Evolutionary conservation across 139 green algal genomes (phyloP).

Genomic region (Volvox africanus): DNA sequence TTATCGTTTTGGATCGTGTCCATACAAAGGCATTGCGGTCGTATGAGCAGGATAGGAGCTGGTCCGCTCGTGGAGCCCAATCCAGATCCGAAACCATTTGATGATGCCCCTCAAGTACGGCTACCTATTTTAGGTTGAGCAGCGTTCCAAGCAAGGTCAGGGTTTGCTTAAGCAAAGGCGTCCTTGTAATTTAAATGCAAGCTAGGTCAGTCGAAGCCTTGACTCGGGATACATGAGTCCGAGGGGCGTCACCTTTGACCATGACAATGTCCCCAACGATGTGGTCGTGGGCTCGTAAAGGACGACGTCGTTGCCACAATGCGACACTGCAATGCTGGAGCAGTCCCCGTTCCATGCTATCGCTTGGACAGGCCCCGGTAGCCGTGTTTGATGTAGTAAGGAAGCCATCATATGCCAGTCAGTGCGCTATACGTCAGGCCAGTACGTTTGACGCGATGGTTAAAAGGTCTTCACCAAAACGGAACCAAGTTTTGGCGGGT

Average conservation of each 20-base stretch:
- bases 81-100: constrained; percentile 31
- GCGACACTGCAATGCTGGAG: background rate
- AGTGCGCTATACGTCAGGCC: no score
- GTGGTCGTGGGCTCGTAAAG: background rate
- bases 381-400: background rate
- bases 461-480: no score
- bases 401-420: background rate
- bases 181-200: no score
- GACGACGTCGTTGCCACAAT: constrained; percentile 16
- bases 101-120: constrained; percentile 5
- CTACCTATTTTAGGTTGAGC: background rate
- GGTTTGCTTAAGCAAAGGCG: no score
- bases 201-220: no score
- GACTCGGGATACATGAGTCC: no score
- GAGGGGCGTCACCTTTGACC: background rate
- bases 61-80: constrained; percentile 4
- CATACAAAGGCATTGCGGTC: constrained; percentile 44
- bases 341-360: constrained; percentile 24
- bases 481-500: no score
- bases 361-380: constrained; percentile 1
- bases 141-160: no score
- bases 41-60: constrained; percentile 28
- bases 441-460: no score
- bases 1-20: background rate
- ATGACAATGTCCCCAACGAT: background rate